Conservation (phyloP, 1,284 basidiomycete genomes). For the Inonotus hispidus region DNA sequence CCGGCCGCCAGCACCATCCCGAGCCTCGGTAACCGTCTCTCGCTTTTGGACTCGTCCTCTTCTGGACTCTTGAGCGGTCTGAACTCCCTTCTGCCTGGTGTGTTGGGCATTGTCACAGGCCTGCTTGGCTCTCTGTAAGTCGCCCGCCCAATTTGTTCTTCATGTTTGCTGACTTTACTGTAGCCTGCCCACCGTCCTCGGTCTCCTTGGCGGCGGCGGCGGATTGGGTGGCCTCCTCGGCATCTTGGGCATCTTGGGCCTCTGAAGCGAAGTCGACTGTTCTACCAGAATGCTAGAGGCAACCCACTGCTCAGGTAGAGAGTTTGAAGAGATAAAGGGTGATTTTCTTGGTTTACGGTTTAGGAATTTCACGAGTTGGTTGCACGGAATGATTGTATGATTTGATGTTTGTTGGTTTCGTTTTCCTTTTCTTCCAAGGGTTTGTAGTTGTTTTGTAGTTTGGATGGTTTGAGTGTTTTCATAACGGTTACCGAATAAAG, state of each 20-base stretch:
- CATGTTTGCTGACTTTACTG: conserved; percentile 21
- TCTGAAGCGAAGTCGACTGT: neutral
- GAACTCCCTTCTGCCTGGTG: conserved; percentile 16
- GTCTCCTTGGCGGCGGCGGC: conserved; percentile 22
- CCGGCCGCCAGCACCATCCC: neutral
- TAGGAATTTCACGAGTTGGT: too few relatives aligned
- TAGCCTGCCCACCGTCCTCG: conserved; percentile 25
- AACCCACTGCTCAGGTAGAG: neutral
- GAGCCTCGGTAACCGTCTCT: conserved; percentile 16
- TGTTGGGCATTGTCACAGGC: conserved; percentile 19
- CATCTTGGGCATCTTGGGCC: conserved; percentile 17
- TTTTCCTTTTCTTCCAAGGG: neutral
- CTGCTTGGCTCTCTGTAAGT: conserved; percentile 10
- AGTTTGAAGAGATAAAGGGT: neutral
- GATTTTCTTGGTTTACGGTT: too few relatives aligned
- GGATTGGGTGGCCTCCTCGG: conserved; percentile 26
- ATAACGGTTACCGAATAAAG: neutral
- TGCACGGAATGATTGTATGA: neutral
- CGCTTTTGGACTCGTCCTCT: conserved; percentile 19
- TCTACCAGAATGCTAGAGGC: too few relatives aligned
- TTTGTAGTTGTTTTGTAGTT: neutral
- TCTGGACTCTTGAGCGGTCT: conserved; percentile 19
- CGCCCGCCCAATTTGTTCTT: neutral
- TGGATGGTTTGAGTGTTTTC: neutral
- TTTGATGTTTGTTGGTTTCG: neutral